Conservation (phyloP, 2,329 filamentous ascomycete species). For the Leptographium lundbergii region DNA sequence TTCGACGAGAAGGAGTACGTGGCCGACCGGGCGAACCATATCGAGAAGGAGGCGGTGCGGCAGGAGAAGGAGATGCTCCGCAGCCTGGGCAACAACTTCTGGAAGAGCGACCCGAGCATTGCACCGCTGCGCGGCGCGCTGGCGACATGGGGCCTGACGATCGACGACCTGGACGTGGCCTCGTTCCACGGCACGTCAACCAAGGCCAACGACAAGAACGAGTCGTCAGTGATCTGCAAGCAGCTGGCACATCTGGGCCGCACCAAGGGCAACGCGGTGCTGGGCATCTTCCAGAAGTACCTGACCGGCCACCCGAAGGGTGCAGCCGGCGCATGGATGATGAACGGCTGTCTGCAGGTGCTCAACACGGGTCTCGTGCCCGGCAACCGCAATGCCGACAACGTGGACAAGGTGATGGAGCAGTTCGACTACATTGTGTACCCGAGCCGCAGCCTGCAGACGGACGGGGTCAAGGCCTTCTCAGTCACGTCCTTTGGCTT, state of each 20-base stretch:
- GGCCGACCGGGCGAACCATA: slow-evolving; percentile 71
- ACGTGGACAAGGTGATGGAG: slow-evolving; percentile 92
- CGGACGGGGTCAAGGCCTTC: slow-evolving; percentile 96
- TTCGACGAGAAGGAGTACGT: slow-evolving; percentile 80
- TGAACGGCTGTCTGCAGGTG: slow-evolving; percentile 95
- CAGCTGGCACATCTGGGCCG: slow-evolving; percentile 91
- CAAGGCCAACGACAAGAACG: slow-evolving; percentile 98
- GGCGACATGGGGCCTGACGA: slow-evolving; percentile 94
- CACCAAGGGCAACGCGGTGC: slow-evolving; percentile 87
- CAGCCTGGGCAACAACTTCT: slow-evolving; percentile 96
- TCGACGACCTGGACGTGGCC: slow-evolving; percentile 87
- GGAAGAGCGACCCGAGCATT: slow-evolving; percentile 89
- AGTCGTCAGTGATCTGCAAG: slow-evolving; percentile 93
- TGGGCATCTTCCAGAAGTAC: slow-evolving; percentile 99
- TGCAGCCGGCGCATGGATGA: slow-evolving; percentile 98
- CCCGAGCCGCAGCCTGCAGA: slow-evolving; percentile 89
- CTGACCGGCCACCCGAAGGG: slow-evolving; percentile 98
- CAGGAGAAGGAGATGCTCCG: slow-evolving; percentile 89
- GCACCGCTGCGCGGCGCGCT: slow-evolving; percentile 91
- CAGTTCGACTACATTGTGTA: slow-evolving; percentile 97
- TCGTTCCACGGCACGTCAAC: slow-evolving; percentile 99
- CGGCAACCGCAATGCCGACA: slow-evolving; percentile 96
- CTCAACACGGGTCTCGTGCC: slow-evolving; percentile 89
- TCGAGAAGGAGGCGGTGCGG: slow-evolving; percentile 74
- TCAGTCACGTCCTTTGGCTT: slow-evolving; percentile 98